Percentiles rank a stretch among this genome's conserved stretches.
Evolutionary conservation across 2,329 filamentous ascomycete species (phyloP).

Genomic region (Fusarium sp.): DNA sequence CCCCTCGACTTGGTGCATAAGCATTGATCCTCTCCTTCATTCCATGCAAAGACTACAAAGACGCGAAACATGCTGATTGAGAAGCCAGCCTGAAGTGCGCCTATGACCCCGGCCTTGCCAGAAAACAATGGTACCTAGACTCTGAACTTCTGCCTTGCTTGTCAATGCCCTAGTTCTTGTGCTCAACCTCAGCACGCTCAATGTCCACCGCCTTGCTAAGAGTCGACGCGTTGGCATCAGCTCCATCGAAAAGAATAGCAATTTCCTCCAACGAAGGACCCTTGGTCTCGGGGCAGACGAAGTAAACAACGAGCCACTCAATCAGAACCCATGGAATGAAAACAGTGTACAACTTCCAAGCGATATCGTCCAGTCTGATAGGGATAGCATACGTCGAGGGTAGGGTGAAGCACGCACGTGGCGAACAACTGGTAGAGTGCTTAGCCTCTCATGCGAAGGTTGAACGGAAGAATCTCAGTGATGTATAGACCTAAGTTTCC

Average conservation of each 20-base stretch:
- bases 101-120: neutral
- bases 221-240: neutral
- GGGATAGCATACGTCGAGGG: constrained; percentile 29
- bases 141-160: no score
- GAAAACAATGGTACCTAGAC: no score
- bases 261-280: constrained; percentile 32
- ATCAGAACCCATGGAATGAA: constrained; percentile 22
- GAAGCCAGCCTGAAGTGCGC: neutral
- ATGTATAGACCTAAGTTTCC: constrained; percentile 15
- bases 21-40: no score
- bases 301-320: constrained; percentile 12
- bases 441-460: constrained; percentile 23
- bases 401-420: constrained; percentile 8
- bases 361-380: constrained; percentile 19
- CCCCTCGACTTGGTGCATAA: no score
- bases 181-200: neutral
- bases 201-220: neutral
- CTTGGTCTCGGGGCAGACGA: constrained; percentile 31
- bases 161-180: neutral
- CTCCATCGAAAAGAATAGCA: constrained; percentile 27
- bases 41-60: no score
- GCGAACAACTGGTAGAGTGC: constrained; percentile 16
- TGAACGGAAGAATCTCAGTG: constrained; percentile 42
- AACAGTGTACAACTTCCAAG: constrained; percentile 34
- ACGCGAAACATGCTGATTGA: no score